phyloP scores from a whole-genome alignment of 2,329 filamentous ascomycete species.

The Fusarium goolgardi region DNA sequence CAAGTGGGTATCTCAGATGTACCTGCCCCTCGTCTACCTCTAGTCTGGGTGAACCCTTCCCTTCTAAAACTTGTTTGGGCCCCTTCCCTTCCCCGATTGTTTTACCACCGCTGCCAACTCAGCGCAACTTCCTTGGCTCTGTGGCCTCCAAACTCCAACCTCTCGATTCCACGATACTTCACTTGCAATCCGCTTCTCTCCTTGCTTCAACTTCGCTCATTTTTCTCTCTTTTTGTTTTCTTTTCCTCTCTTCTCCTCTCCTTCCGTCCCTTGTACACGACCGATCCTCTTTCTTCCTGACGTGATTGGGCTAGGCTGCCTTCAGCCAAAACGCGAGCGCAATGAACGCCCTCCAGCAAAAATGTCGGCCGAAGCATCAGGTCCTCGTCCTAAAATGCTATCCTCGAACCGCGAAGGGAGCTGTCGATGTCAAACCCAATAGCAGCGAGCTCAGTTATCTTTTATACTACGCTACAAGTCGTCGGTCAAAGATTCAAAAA shows the following conservation, averaged over 20 bases:
- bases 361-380: slow-evolving; percentile 93
- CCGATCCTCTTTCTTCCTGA: neutral
- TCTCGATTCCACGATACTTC: slow-evolving; percentile 8
- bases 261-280: neutral
- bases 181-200: slow-evolving; percentile 11
- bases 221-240: neutral
- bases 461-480: slow-evolving; percentile 95
- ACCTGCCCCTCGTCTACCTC: slow-evolving; percentile 21
- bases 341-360: slow-evolving; percentile 75
- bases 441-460: slow-evolving; percentile 97
- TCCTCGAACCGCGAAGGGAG: slow-evolving; percentile 89
- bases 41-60: slow-evolving; percentile 21
- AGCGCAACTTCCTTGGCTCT: slow-evolving; percentile 34
- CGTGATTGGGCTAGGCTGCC: slow-evolving; percentile 37
- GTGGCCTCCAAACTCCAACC: slow-evolving; percentile 20
- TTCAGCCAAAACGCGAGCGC: slow-evolving; percentile 39
- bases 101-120: slow-evolving; percentile 34
- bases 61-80: slow-evolving; percentile 35
- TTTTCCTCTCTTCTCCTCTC: neutral
- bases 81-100: slow-evolving; percentile 35
- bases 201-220: slow-evolving; percentile 5
- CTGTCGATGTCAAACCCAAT: slow-evolving; percentile 94
- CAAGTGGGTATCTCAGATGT: slow-evolving; percentile 31
- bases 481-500: slow-evolving; percentile 94
- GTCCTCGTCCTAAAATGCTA: slow-evolving; percentile 97